Evolutionary conservation across 441 rosid species (phyloP).

Genomic region (Pelargonium cotyledonis): DNA sequence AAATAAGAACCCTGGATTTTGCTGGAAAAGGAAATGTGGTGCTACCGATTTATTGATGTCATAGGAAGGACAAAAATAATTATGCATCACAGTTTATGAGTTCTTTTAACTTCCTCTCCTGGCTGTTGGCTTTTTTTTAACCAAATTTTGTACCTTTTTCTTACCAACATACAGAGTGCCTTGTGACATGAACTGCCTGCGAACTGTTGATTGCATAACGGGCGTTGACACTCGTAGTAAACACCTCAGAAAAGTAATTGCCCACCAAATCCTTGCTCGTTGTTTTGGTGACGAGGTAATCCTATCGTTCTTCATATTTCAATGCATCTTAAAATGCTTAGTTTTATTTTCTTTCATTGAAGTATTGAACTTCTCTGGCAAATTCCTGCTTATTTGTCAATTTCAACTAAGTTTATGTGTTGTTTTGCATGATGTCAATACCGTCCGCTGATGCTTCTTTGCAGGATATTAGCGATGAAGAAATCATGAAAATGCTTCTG

Average conservation of each 20-base stretch:
- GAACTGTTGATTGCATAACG: slow-evolving; percentile 60
- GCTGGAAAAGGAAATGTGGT: too few relatives aligned
- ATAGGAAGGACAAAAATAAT: neutral
- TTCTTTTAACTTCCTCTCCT: slow-evolving; percentile 6
- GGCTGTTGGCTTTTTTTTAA: slow-evolving; percentile 9
- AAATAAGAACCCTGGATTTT: too few relatives aligned
- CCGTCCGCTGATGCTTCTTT: slow-evolving; percentile 4
- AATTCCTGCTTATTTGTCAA: neutral
- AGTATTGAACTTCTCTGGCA: neutral
- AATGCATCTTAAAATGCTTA: neutral
- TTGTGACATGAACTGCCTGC: slow-evolving; percentile 69
- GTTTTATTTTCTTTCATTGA: neutral
- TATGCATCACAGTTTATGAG: neutral
- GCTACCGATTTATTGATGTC: neutral
- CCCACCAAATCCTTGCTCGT: slow-evolving; percentile 47
- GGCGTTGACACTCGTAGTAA: slow-evolving; percentile 54
- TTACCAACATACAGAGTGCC: slow-evolving; percentile 52
- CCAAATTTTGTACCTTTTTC: neutral
- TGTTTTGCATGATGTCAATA: neutral
- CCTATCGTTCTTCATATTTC: neutral
- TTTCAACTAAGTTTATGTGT: neutral
- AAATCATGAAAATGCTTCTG: slow-evolving; percentile 39
- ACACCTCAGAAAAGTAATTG: slow-evolving; percentile 50
- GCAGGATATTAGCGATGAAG: slow-evolving; percentile 52
- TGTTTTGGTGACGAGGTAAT: slow-evolving; percentile 63